Conservation (phyloP, 2,329 filamentous ascomycete species). For the Calonectria pseudoreteaudii region DNA sequence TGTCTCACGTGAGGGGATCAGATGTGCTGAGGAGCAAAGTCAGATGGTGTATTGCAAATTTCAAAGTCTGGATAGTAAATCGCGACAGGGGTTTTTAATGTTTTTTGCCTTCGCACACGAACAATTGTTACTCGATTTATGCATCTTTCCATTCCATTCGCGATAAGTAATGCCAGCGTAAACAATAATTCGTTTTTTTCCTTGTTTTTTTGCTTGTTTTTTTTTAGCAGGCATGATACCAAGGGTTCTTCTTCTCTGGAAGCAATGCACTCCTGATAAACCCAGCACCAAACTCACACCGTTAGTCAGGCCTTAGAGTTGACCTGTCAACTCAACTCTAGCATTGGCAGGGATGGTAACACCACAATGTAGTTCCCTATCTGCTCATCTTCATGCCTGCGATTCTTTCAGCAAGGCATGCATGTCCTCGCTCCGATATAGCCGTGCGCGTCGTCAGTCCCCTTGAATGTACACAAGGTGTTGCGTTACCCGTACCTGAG, state of each 20-base stretch:
- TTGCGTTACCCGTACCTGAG: not conserved
- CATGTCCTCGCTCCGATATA: not conserved
- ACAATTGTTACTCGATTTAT: not conserved
- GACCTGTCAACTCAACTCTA: not conserved
- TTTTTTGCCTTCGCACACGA: not conserved
- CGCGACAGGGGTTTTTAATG: not conserved
- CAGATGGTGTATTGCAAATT: constrained; percentile 1
- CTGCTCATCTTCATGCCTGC: not conserved
- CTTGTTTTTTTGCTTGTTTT: not conserved
- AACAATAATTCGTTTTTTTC: not conserved
- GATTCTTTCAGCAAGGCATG: not conserved
- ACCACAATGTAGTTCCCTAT: not conserved
- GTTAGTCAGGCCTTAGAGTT: not conserved
- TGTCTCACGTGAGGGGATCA: constrained; percentile 7
- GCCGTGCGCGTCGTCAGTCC: constrained; percentile 7
- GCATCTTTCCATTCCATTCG: too few relatives aligned
- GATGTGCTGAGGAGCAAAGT: not conserved
- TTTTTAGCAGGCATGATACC: not conserved
- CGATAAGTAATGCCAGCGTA: not conserved
- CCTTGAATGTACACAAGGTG: not conserved
- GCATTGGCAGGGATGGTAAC: not conserved
- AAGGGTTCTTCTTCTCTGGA: not conserved
- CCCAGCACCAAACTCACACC: not conserved
- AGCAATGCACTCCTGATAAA: not conserved
- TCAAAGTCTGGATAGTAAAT: not conserved